phyloP scores from a whole-genome alignment of 1,139 yeast genomes.

The Geotrichum cucujoidarum region DNA sequence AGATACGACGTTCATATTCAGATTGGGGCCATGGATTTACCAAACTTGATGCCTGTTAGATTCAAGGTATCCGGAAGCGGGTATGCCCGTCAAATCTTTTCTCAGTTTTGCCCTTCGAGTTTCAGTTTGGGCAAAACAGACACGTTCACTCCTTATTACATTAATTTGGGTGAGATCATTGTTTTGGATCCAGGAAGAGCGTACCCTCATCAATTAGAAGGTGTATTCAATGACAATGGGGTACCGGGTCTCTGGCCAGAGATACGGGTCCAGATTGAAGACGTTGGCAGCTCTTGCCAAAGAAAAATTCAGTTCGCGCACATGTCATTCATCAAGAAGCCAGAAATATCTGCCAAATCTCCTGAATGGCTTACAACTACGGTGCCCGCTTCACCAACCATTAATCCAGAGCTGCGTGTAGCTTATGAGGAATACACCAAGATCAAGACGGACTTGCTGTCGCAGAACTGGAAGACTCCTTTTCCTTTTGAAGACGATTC shows the following conservation, averaged over 20 bases:
- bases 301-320: conserved; percentile 15
- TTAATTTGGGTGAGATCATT: conserved; percentile 17
- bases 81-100: conserved; percentile 15
- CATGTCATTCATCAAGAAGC: conserved; percentile 12
- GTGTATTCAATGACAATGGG: background rate
- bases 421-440: conserved; percentile 13
- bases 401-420: conserved; percentile 7
- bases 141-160: conserved; percentile 1
- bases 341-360: background rate
- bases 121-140: conserved; percentile 15
- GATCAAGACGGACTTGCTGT: conserved; percentile 1
- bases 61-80: conserved; percentile 21
- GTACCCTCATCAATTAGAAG: background rate
- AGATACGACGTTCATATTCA: conserved; percentile 27
- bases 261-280: conserved; percentile 16
- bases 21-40: conserved; percentile 24
- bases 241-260: conserved; percentile 15
- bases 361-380: too few species aligned
- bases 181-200: conserved; percentile 1
- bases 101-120: conserved; percentile 15
- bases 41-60: conserved; percentile 25
- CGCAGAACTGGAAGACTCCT: background rate
- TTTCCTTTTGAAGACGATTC: background rate
- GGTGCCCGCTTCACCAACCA: too few species aligned
- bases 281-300: conserved; percentile 10